A percentile compares a stretch with the other conserved stretches of the same genome.
phyloP scores from a whole-genome alignment of 1,139 yeast genomes.

The Blastobotrys malaysiensis region DNA sequence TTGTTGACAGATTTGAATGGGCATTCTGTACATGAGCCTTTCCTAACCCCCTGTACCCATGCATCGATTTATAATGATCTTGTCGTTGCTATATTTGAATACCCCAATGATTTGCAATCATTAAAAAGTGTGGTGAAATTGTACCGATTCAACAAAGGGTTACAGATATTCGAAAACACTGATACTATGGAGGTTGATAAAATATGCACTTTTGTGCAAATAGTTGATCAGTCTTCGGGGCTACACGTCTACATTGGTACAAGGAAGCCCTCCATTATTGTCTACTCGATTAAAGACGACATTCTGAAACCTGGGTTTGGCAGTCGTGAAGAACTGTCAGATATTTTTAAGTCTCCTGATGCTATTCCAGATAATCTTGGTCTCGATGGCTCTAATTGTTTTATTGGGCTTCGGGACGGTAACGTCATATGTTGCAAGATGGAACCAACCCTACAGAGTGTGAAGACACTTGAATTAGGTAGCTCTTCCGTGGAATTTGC shows the following conservation, averaged over 20 bases:
- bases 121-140: not conserved
- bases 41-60: constrained; percentile 9
- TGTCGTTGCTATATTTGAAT: constrained; percentile 1
- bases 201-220: not conserved
- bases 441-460: not conserved
- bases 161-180: not conserved
- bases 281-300: not conserved
- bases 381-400: constrained; percentile 15
- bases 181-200: not conserved
- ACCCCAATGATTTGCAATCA: not conserved
- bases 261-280: constrained; percentile 1
- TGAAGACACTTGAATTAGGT: not conserved
- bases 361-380: constrained; percentile 4
- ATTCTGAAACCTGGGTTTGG: not conserved
- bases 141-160: not conserved
- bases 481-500: not conserved
- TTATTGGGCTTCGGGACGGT: constrained; percentile 25
- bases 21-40: not conserved
- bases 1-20: constrained; percentile 29
- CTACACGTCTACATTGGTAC: constrained; percentile 1
- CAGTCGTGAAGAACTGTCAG: not conserved
- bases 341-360: constrained; percentile 1
- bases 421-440: not conserved
- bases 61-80: constrained; percentile 1
- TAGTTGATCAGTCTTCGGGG: not conserved